phyloP scores from a whole-genome alignment of 2,329 filamentous ascomycete species.

The Scedosporium minutisporum region DNA sequence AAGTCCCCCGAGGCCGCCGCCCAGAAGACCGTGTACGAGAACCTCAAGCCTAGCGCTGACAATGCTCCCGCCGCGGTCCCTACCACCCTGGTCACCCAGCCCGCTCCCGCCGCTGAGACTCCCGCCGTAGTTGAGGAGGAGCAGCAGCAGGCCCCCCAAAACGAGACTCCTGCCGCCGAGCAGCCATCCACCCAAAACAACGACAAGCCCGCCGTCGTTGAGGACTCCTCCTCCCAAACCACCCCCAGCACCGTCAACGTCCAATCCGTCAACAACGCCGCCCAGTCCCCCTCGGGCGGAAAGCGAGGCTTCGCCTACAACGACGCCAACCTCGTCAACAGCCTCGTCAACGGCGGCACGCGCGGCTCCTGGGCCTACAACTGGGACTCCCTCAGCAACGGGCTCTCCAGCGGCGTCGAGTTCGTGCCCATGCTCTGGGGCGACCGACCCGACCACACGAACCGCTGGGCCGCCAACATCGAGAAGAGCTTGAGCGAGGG shows the following conservation, averaged over 20 bases:
- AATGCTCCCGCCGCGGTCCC: slow-evolving; percentile 10
- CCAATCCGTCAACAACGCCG: slow-evolving; percentile 8
- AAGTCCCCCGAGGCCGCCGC: slow-evolving; percentile 9
- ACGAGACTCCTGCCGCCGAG: slow-evolving; percentile 13
- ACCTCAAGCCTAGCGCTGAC: neutral
- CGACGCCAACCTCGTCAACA: slow-evolving; percentile 38
- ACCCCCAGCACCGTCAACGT: slow-evolving; percentile 7
- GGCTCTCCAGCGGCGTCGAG: slow-evolving; percentile 34
- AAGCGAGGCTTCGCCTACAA: slow-evolving; percentile 67
- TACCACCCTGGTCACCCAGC: slow-evolving; percentile 12
- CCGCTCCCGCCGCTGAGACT: slow-evolving; percentile 16
- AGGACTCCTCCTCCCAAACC: neutral
- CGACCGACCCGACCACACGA: slow-evolving; percentile 29
- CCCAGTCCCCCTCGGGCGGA: slow-evolving; percentile 19
- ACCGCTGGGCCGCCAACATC: slow-evolving; percentile 41
- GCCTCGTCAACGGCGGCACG: slow-evolving; percentile 31
- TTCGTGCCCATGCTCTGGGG: slow-evolving; percentile 64
- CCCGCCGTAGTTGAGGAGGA: slow-evolving; percentile 10
- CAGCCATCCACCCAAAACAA: neutral
- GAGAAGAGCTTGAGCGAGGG: slow-evolving; percentile 42
- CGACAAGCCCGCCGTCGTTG: neutral
- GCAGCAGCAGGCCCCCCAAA: neutral
- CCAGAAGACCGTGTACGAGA: slow-evolving; percentile 5
- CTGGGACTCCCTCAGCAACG: slow-evolving; percentile 45
- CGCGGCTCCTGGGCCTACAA: slow-evolving; percentile 55